Evolutionary conservation across 768 basidiomycete genomes (phyloP), one percentile per base, ranked within the genome.

Genomic region (Boletus bicolor): DNA sequence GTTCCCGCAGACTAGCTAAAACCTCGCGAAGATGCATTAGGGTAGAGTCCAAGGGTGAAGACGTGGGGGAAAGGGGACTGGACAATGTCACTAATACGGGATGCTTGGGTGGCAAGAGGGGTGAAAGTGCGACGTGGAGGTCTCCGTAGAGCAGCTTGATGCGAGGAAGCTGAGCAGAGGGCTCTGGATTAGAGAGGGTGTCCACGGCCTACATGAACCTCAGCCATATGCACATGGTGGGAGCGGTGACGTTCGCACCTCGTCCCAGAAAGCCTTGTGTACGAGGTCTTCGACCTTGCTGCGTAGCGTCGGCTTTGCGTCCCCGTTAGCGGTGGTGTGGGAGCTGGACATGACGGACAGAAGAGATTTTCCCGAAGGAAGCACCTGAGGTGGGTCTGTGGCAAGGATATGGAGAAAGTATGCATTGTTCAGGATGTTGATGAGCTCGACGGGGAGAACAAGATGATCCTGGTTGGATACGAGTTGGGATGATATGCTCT

Each of bases 331-430:
- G 39, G 58, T 49, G 17, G 49, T 55, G 44, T 60, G 61, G 0
- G 72, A 56, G 17, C 63, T 62, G 19, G 77, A 72, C 67, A 90
- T 73, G 73, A 84, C 79, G 8, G 88, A 87, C 5, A 89, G 69
- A 5, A 89, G 72, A 1, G 87, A 87, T 68, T 91, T 91, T 49
- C 85, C 85, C 1, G 83, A 80, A 3, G 89, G 86, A n/a, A 90
- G 71, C 8, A 86, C 77, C 44, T 75, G 77, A 0, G 73, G 63
- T 7, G 86, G 82, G 41, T 89, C 80, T 4, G 79, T 85, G 4
- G 83, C 82, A 11, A 91, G 80, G n/a, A 82, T 59, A 64, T 88
- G 85, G 9, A 90, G 77, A 59, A 86, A 84, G 65, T 84, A 85
- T 0, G 80, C 76, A 55, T 86, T 77, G 58, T 87, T 80, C 46